Base-by-base conservation (phyloP, 23 red algal species). In the Agarophyton chilense region DNA sequence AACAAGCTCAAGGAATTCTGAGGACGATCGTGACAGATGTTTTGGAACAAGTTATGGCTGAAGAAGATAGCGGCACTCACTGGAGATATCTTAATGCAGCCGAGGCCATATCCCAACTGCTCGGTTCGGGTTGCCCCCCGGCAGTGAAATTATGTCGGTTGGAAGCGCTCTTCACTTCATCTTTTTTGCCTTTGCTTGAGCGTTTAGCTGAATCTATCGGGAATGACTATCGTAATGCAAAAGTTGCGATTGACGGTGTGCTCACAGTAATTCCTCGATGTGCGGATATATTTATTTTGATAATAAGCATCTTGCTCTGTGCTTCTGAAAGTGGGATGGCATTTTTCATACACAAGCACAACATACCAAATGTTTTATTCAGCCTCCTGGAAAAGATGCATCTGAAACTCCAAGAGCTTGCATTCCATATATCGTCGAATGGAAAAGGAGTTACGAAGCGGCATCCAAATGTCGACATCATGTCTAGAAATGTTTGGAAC, bases 31-130 rank as follows among this genome's bases (percentile, higher is more conserved):
- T 78, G 21, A 67, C 47, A 21, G 33, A 75, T 22, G 26, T 83
- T 63, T 40, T 92, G 41, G 47, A 61, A 52, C 17, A 63, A 60
- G 52, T 53, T 4, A 77, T 67, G 61, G 42, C 44, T 16, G 70
- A 89, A 29, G 54, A 79, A 22, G 46, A 22, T 18, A 51, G 9
- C 39, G 57, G 72, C 58, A 64, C 49, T 32, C 44, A 49, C 38
- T 79, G 85, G 85, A 26, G 70, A 35, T 89, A 78, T 47, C 60
- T 89, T 56, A 71, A 89, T 89, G 85, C 61, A 38, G 72, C 54
- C 12, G 85, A 89, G 38, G 53, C 72, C 8, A 67, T 89, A 39
- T 43, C 54, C 22, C 85, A 89, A 44, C 58, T 89, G 2, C 61
- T 89, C 18, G 85, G 85, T 16, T 47, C 51, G 4, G 36, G 60